Conservation (phyloP, 129 eudicot species). For the Calendula officinalis region DNA sequence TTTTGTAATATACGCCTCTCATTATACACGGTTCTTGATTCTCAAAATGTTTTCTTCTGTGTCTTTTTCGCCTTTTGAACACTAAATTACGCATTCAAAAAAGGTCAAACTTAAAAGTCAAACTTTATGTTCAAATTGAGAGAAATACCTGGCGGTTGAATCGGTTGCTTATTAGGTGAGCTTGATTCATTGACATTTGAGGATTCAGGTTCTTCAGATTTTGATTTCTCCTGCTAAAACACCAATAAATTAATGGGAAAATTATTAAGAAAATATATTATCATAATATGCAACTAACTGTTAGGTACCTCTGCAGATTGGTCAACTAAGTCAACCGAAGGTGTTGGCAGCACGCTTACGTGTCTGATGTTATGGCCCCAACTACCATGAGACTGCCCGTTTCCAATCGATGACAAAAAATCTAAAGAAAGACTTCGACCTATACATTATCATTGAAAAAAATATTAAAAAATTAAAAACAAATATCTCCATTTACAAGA, state of each 20-base stretch:
- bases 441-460: conserved; percentile 21
- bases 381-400: conserved; percentile 45
- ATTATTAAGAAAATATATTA: background rate
- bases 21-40: conserved; percentile 75
- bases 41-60: conserved; percentile 75
- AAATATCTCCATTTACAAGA: conserved; percentile 10
- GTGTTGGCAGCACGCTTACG: conserved; percentile 56
- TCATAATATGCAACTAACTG: background rate
- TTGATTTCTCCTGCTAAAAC: conserved; percentile 28
- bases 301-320: conserved; percentile 58
- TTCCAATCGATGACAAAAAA: conserved; percentile 39
- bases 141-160: conserved; percentile 54
- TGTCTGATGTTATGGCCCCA: conserved; percentile 38
- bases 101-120: conserved; percentile 15
- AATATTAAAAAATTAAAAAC: background rate
- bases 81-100: conserved; percentile 28
- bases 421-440: conserved; percentile 54
- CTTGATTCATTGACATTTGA: conserved; percentile 44
- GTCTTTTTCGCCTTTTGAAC: conserved; percentile 83
- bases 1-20: conserved; percentile 95
- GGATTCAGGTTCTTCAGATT: conserved; percentile 41
- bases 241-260: background rate
- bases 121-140: conserved; percentile 6
- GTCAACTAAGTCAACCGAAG: conserved; percentile 35
- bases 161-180: conserved; percentile 47